Conservation (phyloP, 345 rosid genomes). For the Zanthoxylum bungeanum region DNA sequence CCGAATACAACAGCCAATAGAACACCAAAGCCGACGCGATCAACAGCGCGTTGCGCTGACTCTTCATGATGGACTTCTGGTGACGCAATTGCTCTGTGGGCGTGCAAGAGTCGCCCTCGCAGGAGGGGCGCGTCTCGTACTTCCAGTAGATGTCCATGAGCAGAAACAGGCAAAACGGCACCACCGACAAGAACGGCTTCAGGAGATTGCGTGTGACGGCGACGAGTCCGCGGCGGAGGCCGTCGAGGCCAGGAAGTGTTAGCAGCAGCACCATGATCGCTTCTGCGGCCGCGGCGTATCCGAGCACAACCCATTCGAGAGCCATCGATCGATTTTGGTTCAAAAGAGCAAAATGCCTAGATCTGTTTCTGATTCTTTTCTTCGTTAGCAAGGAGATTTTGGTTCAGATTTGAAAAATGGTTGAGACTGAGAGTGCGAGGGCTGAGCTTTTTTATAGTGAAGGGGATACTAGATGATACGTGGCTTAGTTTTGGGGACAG, state of each 20-base stretch:
- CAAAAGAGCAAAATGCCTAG: neutral
- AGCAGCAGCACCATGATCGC: constrained; percentile 84
- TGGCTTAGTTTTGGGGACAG: too few species aligned
- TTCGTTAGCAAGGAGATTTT: neutral
- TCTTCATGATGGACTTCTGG: constrained; percentile 89
- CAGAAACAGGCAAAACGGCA: constrained; percentile 81
- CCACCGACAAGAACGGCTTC: constrained; percentile 84
- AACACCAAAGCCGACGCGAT: constrained; percentile 72
- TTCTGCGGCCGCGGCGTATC: constrained; percentile 87
- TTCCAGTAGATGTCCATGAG: constrained; percentile 94
- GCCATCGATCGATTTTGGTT: constrained; percentile 45
- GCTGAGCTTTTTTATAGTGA: too few species aligned
- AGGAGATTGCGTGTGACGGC: constrained; percentile 85
- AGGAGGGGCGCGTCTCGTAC: constrained; percentile 76
- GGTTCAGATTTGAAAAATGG: neutral
- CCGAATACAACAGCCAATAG: constrained; percentile 80
- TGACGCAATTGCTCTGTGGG: constrained; percentile 85
- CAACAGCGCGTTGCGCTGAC: constrained; percentile 81
- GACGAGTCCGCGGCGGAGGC: constrained; percentile 62
- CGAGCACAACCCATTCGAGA: constrained; percentile 90
- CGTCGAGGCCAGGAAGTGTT: constrained; percentile 82
- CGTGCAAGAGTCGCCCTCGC: constrained; percentile 69
- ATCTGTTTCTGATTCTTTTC: too few species aligned
- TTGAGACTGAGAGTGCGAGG: too few species aligned
- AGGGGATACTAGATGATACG: too few species aligned